Evolutionary conservation across 2,329 filamentous ascomycete species (phyloP), one percentile per base, ranked within the genome.

Genomic region (Aspergillus unguis): DNA sequence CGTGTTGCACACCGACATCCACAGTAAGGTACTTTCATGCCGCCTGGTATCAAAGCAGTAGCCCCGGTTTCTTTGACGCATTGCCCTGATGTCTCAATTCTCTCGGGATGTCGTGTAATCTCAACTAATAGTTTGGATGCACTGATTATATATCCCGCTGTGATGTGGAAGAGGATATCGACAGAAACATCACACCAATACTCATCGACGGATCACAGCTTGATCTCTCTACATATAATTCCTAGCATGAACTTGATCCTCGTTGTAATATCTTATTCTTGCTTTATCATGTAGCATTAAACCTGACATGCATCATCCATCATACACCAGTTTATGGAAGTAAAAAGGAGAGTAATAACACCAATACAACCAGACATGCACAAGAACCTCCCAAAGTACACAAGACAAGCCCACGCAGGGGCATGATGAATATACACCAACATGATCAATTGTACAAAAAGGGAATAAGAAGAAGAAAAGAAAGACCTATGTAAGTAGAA

Each of bases 401-500:
- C 46, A 63, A 60, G 46, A 57, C 53, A 58, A 52, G 25, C 36
- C 43, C 38, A 31, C 23, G 11, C 31, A 36, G 33, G 44, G 45
- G 17, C 17, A 35, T 48, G 33, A 43, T 46, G 35, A 40, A 55
- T 53, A 50, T 53, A 58, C 53, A 59, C 53, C 53, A 59, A 56
- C 48, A 50, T 23, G 31, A 38, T 50, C 44, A 46, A 40, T 54
- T 59, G 49, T 68, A 64, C 53, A 68, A 66, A 48, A 49, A 17
- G 17, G 17, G 17, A 17, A 17, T 17, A 17, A 17, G 17, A 17
- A 17, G 17, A 17, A 17, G 17, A 17, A 57, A 52, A 36, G 57
- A 52, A 29, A 48, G 35, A 57, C 55, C 36, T 47, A 55, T 54
- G 46, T 43, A 38, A 57, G 47, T 28, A 36, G 35, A 52, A 45